Base-by-base conservation (phyloP, 768 basidiomycete species). In the Psilocybe tampanensis region DNA sequence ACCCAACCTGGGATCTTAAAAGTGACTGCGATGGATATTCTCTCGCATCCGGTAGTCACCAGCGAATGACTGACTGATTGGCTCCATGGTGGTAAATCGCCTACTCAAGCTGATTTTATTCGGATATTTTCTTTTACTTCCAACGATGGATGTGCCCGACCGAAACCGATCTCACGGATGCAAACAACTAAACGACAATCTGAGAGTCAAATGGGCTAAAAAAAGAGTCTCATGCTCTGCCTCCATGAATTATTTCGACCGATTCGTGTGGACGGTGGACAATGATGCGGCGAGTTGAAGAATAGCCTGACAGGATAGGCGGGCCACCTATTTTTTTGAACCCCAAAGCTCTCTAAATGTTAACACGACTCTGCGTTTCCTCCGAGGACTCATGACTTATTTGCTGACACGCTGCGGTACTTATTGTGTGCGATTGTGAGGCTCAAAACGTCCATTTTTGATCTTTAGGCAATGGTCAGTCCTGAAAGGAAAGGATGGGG, bases 361-460 rank as follows among this genome's bases (percentile, higher is more conserved):
- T 29, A 53, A 60, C 59, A 52, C 59, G 54, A 51, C 24, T 44
- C 48, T 48, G 43, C 49, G 58, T 57, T 60, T 62, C 41, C 48
- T 56, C 55, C 60, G 61, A 62, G 59, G 59, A 56, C 55, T 56
- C 57, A 48, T 59, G 59, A 58, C 60, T 47, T 41, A 51, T 43
- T n/a, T 49, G 29, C 29, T 54, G 59, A 58, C 56, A 54, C 64
- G n/a, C n/a, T n/a, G n/a, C n/a, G 64, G 64, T 36, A 60, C 52
- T 59, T 59, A 59, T 65, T 59, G 60, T 33, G 6, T n/a, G 4
- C 12, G 36, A 39, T 39, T 39, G 36, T 29, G n/a, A 39, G 36
- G 36, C n/a, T 39, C 36, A 13, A 39, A 39, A 39, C 36, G 36
- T 29, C 41, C 33, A 54, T 29, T 45, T 47, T 50, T 60, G 44